Percentiles rank a stretch among this genome's conserved stretches.
phyloP scores from a whole-genome alignment of 805 yeast genomes.

The Candida stauntonica region DNA sequence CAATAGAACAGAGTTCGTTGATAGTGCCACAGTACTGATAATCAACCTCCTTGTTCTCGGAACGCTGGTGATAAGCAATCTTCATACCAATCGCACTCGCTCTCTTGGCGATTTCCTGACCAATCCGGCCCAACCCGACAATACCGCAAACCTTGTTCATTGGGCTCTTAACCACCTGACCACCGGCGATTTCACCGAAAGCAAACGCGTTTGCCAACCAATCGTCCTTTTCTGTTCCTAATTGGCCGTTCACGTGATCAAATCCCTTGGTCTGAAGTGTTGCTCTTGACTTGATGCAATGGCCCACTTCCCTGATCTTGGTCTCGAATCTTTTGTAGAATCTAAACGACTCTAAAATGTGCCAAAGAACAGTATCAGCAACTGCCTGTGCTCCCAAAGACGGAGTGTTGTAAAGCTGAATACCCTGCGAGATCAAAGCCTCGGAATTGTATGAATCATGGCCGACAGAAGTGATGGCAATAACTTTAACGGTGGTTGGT shows the following conservation, averaged over 20 bases:
- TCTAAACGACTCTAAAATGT: slow-evolving; percentile 50
- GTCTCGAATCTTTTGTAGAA: slow-evolving; percentile 38
- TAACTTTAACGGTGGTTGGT: slow-evolving; percentile 43
- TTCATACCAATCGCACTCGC: slow-evolving; percentile 53
- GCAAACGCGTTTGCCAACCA: slow-evolving; percentile 24
- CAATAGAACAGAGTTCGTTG: slow-evolving; percentile 32
- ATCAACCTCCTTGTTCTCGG: slow-evolving; percentile 33
- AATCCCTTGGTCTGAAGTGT: slow-evolving; percentile 30
- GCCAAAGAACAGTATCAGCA: slow-evolving; percentile 59
- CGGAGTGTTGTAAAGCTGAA: slow-evolving; percentile 45
- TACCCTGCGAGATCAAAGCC: slow-evolving; percentile 35
- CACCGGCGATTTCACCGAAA: slow-evolving; percentile 37
- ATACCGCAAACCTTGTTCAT: slow-evolving; percentile 48
- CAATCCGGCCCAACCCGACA: slow-evolving; percentile 61
- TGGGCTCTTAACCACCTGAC: slow-evolving; percentile 37
- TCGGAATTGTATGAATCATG: slow-evolving; percentile 45
- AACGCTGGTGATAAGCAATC: slow-evolving; percentile 51
- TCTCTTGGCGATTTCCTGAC: slow-evolving; percentile 48
- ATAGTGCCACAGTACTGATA: slow-evolving; percentile 32
- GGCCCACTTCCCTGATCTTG: slow-evolving; percentile 29
- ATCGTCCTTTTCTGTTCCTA: slow-evolving; percentile 25
- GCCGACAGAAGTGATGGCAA: slow-evolving; percentile 56
- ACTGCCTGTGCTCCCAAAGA: slow-evolving; percentile 52
- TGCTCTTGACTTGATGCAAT: slow-evolving; percentile 39
- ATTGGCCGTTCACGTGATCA: slow-evolving; percentile 28